phyloP scores from a whole-genome alignment of 345 rosid species.

The Anastatica hierochuntica region DNA sequence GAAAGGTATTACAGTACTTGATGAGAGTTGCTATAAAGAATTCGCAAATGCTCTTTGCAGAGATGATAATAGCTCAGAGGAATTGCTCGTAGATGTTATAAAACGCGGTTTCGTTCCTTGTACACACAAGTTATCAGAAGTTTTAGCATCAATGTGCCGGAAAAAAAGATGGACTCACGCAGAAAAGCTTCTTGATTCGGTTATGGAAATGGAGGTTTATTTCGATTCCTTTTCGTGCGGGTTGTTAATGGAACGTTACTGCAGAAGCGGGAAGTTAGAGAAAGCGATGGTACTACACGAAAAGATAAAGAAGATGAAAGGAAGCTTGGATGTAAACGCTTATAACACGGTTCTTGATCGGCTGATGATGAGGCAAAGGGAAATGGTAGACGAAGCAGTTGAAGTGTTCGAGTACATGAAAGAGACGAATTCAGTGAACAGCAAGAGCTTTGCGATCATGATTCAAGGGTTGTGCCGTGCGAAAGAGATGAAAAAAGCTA shows the following conservation, averaged over 20 bases:
- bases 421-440: conserved; percentile 24
- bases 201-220: conserved; percentile 40
- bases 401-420: conserved; percentile 46
- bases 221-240: conserved; percentile 41
- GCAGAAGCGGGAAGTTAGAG: conserved; percentile 32
- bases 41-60: conserved; percentile 40
- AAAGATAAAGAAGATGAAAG: conserved; percentile 38
- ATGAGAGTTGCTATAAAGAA: conserved; percentile 33
- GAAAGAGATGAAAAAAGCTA: conserved; percentile 55
- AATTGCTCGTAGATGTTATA: conserved; percentile 38
- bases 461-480: conserved; percentile 40
- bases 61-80: conserved; percentile 29
- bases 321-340: conserved; percentile 39
- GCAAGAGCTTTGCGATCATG: conserved; percentile 38
- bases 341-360: conserved; percentile 40
- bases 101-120: conserved; percentile 37
- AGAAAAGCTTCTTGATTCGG: conserved; percentile 42
- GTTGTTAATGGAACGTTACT: conserved; percentile 41
- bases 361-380: conserved; percentile 28
- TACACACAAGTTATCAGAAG: conserved; percentile 33
- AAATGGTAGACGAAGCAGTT: conserved; percentile 38
- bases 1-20: conserved; percentile 24
- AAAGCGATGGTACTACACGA: conserved; percentile 44
- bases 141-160: conserved; percentile 33
- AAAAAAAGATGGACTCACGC: conserved; percentile 40